Evolutionary conservation across 441 rosid species (phyloP).

Genomic region (Erodium texanum): DNA sequence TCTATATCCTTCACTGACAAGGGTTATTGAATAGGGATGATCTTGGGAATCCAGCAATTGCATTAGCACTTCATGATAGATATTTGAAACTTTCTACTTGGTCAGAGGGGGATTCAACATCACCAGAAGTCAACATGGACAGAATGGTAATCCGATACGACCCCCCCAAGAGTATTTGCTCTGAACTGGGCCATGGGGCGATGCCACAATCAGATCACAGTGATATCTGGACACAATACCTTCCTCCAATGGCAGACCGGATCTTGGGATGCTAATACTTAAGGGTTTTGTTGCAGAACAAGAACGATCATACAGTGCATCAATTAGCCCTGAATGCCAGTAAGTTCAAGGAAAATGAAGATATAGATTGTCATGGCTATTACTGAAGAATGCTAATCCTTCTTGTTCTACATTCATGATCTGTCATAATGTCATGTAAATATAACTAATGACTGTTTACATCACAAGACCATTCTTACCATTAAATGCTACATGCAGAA

Average conservation of each 20-base stretch:
- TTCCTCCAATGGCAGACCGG: constrained; percentile 28
- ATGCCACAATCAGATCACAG: constrained; percentile 10
- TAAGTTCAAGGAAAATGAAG: neutral
- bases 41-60: constrained; percentile 26
- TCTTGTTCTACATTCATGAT: constrained; percentile 1
- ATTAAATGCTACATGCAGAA: neutral
- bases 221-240: constrained; percentile 28
- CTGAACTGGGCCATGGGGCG: constrained; percentile 16
- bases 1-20: neutral
- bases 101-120: constrained; percentile 21
- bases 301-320: neutral
- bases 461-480: constrained; percentile 1
- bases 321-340: constrained; percentile 8
- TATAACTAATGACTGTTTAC: constrained; percentile 1
- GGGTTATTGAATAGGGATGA: constrained; percentile 18
- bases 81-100: constrained; percentile 32
- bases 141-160: constrained; percentile 25
- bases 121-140: constrained; percentile 4
- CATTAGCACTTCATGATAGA: constrained; percentile 29
- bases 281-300: neutral
- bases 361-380: neutral
- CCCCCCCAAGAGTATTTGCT: constrained; percentile 31
- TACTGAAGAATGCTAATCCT: neutral
- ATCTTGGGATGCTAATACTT: constrained; percentile 23
- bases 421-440: constrained; percentile 4